Base-by-base conservation (phyloP, 1,284 basidiomycete species). In the Ceraceosorus guamensis region DNA sequence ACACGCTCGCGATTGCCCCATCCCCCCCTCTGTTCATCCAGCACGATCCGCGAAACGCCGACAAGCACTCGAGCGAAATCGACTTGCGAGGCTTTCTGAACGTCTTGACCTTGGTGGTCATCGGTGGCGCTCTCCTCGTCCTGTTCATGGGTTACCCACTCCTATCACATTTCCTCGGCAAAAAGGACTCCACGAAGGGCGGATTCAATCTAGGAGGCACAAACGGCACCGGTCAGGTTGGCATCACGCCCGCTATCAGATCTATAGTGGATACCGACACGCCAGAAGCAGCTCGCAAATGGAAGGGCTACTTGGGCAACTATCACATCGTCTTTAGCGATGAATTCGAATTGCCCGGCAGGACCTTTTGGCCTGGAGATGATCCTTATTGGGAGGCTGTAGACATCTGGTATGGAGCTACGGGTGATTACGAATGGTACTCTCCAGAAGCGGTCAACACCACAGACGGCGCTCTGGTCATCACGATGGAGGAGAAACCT, bases 321-420 rank as follows among this genome's bases (percentile, higher is more conserved):
- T 77, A 72, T 54, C 65, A 77, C n/a, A 82, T 96, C 33, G 85
- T 91, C 2, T 76, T 76, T 47, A 62, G 58, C 56, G 92, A 97
- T 77, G 92, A 97, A 77, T 75, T 75, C 55, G 85, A 92, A 50
- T 78, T 71, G 5, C 84, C 86, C 37, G 91, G 89, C 6, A 71
- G 82, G 49, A 80, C 79, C 1, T 83, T 83, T 65, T 71, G 66
- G 66, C 69, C 73, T 0, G 73, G 73, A 5, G 73, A 76, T 46
- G 73, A 76, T 37, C 73, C 72, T 2, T 76, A 49, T 57, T 76
- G 67, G 67, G 71, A 73, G 54, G 73, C 73, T 11, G 68, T 70
- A 43, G 66, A 76, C 48, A 59, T 73, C 32, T 77, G 77, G 62
- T 74, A 73, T 53, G 59, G 59, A 14, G 73, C 65, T 30, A 74